Base-by-base conservation (phyloP, 768 basidiomycete genomes). In the Polyporus arcularius region DNA sequence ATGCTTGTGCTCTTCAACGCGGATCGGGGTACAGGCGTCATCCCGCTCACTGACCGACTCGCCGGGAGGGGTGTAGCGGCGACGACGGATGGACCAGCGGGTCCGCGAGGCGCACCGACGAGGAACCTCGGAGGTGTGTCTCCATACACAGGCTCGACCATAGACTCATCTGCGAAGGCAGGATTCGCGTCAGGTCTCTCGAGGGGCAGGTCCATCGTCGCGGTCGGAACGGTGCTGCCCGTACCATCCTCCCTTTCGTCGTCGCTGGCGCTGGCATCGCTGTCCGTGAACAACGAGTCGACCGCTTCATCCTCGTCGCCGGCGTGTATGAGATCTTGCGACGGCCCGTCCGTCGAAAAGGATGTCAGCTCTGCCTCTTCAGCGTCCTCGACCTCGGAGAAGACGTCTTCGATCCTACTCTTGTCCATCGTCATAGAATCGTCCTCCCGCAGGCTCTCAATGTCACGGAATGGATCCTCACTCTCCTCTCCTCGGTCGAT, bases 401-500 rank as follows among this genome's bases (percentile, higher is more conserved):
- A 74, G 41, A 68, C 73, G 51, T 81, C 83, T 50, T 82, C 82
- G 26, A 85, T 80, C 15, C 78, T 76, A 57, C 79, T 70, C 62
- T 53, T 61, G 57, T 57, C 64, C 60, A 60, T 55, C 56, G 56
- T 61, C 60, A 53, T 57, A n/a, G 63, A 61, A 10, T 48, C 35
- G 35, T 35, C 89, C 57, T 90, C 89, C 38, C 83, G 78, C 67
- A 95, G 71, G 67, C 93, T 94, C 70, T 96, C 95, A 55, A 98
- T 89, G 67, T 95, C 95, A 35, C 85, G 84, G 74, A 98, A 98
- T 8, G 93, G 91, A 76, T 98, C 96, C 66, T 93, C 92, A 62
- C 90, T 91, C 45, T 82, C 79, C 43, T 82, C 78, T 75, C 67
- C 71, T 31, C 75, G 80, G 9, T 55, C 76, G 68, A 61, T 71